phyloP scores from a whole-genome alignment of 495 filamentous ascomycete genomes.

The Letharia columbiana region DNA sequence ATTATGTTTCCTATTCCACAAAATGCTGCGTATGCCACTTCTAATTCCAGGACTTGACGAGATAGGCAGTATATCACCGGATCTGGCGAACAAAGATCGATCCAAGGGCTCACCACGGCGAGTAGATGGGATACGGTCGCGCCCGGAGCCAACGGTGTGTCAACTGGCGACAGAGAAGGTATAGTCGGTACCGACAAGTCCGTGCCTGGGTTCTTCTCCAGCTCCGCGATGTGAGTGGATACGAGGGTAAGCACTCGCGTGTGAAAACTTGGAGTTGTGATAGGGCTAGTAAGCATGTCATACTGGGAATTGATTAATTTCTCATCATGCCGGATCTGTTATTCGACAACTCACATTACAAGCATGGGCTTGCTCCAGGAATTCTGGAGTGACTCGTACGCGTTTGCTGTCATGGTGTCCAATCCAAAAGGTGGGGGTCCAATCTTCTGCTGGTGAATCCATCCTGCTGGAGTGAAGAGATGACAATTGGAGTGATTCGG shows the following conservation, averaged over 20 bases:
- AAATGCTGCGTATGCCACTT: slow-evolving; percentile 90
- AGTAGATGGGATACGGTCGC: slow-evolving; percentile 62
- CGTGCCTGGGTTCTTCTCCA: slow-evolving; percentile 33
- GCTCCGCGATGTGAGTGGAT: slow-evolving; percentile 45
- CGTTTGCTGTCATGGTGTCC: slow-evolving; percentile 76
- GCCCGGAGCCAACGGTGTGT: slow-evolving; percentile 66
- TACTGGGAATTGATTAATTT: slow-evolving; percentile 49
- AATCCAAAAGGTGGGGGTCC: slow-evolving; percentile 60
- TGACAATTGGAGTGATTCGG: background rate
- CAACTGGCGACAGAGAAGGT: slow-evolving; percentile 59
- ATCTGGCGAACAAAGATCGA: slow-evolving; percentile 78
- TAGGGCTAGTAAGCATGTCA: slow-evolving; percentile 81
- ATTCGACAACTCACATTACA: slow-evolving; percentile 35
- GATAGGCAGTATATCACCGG: slow-evolving; percentile 74
- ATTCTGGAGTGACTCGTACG: slow-evolving; percentile 48
- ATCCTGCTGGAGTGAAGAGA: background rate
- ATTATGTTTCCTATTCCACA: slow-evolving; percentile 80
- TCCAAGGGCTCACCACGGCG: slow-evolving; percentile 74
- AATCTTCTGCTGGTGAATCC: slow-evolving; percentile 36
- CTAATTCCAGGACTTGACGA: slow-evolving; percentile 77
- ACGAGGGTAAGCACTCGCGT: slow-evolving; percentile 59
- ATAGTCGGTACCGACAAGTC: slow-evolving; percentile 46
- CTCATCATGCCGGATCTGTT: slow-evolving; percentile 10
- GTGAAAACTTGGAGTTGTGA: slow-evolving; percentile 79
- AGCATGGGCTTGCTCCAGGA: slow-evolving; percentile 60